These are phyloP conservation scores for Lodderomyces orthopsilosis DNA, from an alignment of 1,139 yeast species.

Conservation along the genomic window DNA sequence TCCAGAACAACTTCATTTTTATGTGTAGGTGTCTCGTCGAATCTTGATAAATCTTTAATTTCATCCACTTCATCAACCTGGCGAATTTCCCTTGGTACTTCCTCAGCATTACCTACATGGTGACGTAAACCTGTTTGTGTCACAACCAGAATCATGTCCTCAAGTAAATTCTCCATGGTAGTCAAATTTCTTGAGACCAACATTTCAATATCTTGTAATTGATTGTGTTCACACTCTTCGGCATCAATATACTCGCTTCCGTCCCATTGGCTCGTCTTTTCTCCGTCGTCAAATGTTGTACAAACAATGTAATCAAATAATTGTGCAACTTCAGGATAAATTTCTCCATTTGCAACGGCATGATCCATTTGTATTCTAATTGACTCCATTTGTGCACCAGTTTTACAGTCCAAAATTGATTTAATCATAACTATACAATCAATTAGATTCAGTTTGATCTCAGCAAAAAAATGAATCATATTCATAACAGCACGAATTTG, in stretches of 20 bases:
- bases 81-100: background rate
- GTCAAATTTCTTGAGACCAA: background rate
- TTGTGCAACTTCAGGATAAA: background rate
- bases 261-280: background rate
- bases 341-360: background rate
- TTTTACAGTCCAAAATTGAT: background rate
- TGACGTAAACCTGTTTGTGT: background rate
- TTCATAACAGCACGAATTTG: background rate
- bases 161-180: background rate
- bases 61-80: background rate
- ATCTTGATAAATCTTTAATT: too few relatives aligned
- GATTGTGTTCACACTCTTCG: background rate
- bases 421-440: background rate
- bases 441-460: background rate
- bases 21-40: too few relatives aligned
- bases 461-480: background rate
- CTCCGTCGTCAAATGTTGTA: background rate
- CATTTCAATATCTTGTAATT: background rate
- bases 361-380: background rate
- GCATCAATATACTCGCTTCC: background rate
- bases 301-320: background rate
- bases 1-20: too few relatives aligned
- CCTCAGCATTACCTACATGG: background rate
- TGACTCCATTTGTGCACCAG: background rate
- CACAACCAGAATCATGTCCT: background rate